phyloP scores from a whole-genome alignment of 2,329 filamentous ascomycete genomes.

The Setomelanomma holmii region DNA sequence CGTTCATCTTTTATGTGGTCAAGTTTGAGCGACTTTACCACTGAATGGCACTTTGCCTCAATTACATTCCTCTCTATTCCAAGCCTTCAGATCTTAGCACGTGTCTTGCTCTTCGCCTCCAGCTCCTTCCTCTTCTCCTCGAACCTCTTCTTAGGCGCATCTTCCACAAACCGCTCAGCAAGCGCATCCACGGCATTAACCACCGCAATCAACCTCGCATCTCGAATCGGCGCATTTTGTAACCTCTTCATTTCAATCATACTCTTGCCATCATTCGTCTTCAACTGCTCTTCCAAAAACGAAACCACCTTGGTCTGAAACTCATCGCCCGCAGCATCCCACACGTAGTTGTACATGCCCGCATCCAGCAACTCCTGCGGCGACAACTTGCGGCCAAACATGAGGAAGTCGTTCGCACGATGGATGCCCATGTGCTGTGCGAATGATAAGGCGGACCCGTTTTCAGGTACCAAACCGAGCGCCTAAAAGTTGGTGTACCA shows the following conservation, averaged over 20 bases:
- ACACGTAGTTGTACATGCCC: conserved; percentile 58
- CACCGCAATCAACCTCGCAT: conserved; percentile 55
- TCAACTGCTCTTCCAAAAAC: conserved; percentile 55
- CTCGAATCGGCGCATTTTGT: conserved; percentile 56
- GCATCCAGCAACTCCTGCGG: conserved; percentile 53
- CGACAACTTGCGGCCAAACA: conserved; percentile 58
- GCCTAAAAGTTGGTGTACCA: too few species aligned
- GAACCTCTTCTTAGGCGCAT: conserved; percentile 55
- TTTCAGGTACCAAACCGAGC: conserved; percentile 58
- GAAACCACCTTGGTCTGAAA: conserved; percentile 53
- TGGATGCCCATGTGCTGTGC: conserved; percentile 58
- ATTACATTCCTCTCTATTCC: too few species aligned
- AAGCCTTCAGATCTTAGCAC: conserved; percentile 40
- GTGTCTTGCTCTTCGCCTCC: conserved; percentile 42
- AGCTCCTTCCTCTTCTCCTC: conserved; percentile 48
- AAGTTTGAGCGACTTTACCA: too few species aligned
- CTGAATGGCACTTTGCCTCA: too few species aligned
- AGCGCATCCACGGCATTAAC: conserved; percentile 58
- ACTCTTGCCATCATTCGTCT: conserved; percentile 58
- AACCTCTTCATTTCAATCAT: conserved; percentile 62
- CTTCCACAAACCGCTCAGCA: conserved; percentile 58
- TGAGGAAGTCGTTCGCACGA: conserved; percentile 60
- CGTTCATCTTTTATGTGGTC: too few species aligned
- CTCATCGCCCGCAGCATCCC: conserved; percentile 46
- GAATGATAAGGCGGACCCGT: conserved; percentile 56